Conservation (phyloP, 2,329 filamentous ascomycete species). For the Calonectria montana region DNA sequence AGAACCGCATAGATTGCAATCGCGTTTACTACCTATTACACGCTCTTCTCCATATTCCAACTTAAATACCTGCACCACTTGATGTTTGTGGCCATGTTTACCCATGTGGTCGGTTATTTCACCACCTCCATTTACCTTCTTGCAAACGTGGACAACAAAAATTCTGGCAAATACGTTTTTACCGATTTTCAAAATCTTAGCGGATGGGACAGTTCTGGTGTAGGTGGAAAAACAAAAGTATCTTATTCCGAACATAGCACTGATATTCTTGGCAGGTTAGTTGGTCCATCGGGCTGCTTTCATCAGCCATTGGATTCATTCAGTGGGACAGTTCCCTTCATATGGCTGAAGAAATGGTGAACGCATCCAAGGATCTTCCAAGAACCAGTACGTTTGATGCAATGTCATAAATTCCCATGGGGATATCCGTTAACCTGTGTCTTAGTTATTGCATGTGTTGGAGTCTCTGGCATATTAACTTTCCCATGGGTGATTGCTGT, state of each 20-base stretch:
- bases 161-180: constrained; percentile 8
- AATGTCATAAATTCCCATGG: too few species aligned
- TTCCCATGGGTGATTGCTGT: constrained; percentile 20
- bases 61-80: constrained; percentile 5
- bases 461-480: background rate
- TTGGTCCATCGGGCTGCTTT: constrained; percentile 18
- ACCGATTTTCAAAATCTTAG: constrained; percentile 6
- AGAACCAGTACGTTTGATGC: constrained; percentile 1
- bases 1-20: background rate
- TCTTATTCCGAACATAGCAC: background rate
- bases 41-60: background rate
- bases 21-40: background rate
- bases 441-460: constrained; percentile 10
- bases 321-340: constrained; percentile 18
- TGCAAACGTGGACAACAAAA: background rate
- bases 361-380: constrained; percentile 10
- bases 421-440: background rate
- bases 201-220: constrained; percentile 9
- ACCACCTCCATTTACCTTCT: constrained; percentile 3
- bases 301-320: constrained; percentile 6
- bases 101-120: constrained; percentile 1
- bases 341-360: constrained; percentile 20
- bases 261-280: background rate
- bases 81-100: constrained; percentile 5
- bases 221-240: background rate